phyloP scores from a whole-genome alignment of 2,329 filamentous ascomycete genomes.

The Colletotrichum endophyticum region DNA sequence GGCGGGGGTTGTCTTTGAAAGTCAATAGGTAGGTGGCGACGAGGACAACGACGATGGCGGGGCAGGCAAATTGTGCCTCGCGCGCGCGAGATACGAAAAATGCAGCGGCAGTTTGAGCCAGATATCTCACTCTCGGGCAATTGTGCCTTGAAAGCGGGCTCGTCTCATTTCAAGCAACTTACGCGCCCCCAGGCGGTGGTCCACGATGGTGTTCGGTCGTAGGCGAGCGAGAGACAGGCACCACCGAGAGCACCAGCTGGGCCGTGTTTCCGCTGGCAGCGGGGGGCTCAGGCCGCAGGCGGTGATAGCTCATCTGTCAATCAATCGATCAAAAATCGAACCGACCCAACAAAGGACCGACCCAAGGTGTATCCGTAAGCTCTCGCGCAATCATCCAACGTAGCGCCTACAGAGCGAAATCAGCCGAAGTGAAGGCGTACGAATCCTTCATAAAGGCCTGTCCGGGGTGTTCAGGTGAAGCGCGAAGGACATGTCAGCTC shows the following conservation, averaged over 20 bases:
- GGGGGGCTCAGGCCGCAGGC: background rate
- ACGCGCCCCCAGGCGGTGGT: background rate
- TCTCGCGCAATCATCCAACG: background rate
- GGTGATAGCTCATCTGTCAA: background rate
- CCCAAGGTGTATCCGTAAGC: background rate
- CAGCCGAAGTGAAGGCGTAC: background rate
- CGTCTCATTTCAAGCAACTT: background rate
- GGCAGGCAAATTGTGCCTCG: background rate
- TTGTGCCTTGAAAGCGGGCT: slow-evolving; percentile 4
- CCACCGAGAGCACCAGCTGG: background rate
- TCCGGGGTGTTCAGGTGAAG: slow-evolving; percentile 9
- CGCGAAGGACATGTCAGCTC: background rate
- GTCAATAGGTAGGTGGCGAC: background rate
- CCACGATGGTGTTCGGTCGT: background rate
- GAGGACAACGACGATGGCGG: background rate
- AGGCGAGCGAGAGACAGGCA: background rate
- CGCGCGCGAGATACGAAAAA: background rate
- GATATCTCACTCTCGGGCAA: background rate
- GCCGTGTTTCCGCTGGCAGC: background rate
- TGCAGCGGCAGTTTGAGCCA: background rate
- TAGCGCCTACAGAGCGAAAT: background rate
- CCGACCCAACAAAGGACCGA: background rate
- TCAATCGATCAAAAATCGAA: background rate
- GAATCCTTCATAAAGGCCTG: background rate
- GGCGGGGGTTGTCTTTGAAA: background rate